Base-by-base conservation (phyloP, 352 stramenopile genomes). In the Aphanomyces astaci region DNA sequence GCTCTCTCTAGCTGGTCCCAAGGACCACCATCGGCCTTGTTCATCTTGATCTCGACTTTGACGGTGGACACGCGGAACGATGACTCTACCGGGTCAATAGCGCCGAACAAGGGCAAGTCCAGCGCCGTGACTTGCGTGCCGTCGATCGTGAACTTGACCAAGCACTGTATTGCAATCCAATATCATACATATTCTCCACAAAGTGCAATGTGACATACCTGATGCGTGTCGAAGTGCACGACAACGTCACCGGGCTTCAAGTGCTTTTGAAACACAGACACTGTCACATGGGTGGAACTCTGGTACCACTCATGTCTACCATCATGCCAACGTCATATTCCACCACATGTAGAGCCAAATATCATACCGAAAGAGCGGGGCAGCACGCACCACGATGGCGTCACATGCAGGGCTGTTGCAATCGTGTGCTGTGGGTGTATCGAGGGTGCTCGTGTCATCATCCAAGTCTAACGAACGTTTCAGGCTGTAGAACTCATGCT, bases 291-390 rank as follows among this genome's bases (percentile, higher is more conserved):
- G 4, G 82, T 84, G 0, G 22, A 53, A 15, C 86, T 94, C 72
- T 96, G 88, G 71, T 95, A 95, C 87, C 87, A 96, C 3, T 96
- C 87, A 76, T 95, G 77, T 4, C 84, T 89, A 45, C 10, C 1
- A 36, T 25, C 0, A 27, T n/a, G n/a, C n/a, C n/a, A 30, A 33
- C 52, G 24, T 53, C 13, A 53, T 53, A 46, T 46, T 46, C 17
- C 9, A 17, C 17, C 9, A 17, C 22, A 55, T 54, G 19, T 62
- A 24, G 53, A 48, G 0, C 10, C 63, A 30, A 73, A 45, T 24
- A 4, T 49, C n/a, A 1, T 56, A 82, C 78, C 76, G 76, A 30
- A 82, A 78, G 2, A 45, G 63, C 3, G 70, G 51, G 17, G 70
- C 72, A 1, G n/a, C 28, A 4, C 74, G 67, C 15, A 76, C 49